Evolutionary conservation across 306 rosid genomes (phyloP).

Genomic region (Prunus campanulata): DNA sequence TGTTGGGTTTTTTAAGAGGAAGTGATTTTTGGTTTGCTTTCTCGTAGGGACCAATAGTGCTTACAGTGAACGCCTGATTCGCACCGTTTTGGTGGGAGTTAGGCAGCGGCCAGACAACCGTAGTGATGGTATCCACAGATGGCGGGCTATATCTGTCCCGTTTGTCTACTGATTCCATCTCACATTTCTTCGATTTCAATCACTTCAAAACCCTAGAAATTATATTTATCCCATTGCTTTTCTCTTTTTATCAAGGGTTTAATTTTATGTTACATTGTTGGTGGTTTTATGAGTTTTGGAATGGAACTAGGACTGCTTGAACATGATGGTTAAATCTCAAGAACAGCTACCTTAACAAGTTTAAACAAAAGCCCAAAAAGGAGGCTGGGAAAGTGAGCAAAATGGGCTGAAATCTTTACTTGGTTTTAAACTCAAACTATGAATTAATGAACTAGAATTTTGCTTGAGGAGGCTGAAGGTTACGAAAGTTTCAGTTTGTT

Average conservation of each 20-base stretch:
- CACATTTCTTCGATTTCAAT: constrained; percentile 29
- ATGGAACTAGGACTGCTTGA: background rate
- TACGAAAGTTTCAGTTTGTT: too few species aligned
- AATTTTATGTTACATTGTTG: background rate
- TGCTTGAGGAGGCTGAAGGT: too few species aligned
- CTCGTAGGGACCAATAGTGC: constrained; percentile 38
- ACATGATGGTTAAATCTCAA: background rate
- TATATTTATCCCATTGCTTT: background rate
- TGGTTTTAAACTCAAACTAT: background rate
- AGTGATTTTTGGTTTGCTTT: constrained; percentile 29
- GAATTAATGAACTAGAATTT: background rate
- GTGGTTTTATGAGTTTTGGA: background rate
- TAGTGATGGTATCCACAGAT: constrained; percentile 87
- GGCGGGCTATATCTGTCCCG: constrained; percentile 37
- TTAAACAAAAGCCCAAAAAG: background rate
- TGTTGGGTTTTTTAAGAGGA: constrained; percentile 26
- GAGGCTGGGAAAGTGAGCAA: background rate
- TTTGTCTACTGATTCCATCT: constrained; percentile 73
- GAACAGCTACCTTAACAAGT: background rate
- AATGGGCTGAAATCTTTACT: too few species aligned
- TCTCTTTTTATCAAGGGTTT: background rate
- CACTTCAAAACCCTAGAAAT: background rate
- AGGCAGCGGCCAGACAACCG: constrained; percentile 97
- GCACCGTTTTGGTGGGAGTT: constrained; percentile 20
- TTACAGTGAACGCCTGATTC: constrained; percentile 46